Evolutionary conservation across 768 basidiomycete species (phyloP).

Genomic region (Mycena indigotica): DNA sequence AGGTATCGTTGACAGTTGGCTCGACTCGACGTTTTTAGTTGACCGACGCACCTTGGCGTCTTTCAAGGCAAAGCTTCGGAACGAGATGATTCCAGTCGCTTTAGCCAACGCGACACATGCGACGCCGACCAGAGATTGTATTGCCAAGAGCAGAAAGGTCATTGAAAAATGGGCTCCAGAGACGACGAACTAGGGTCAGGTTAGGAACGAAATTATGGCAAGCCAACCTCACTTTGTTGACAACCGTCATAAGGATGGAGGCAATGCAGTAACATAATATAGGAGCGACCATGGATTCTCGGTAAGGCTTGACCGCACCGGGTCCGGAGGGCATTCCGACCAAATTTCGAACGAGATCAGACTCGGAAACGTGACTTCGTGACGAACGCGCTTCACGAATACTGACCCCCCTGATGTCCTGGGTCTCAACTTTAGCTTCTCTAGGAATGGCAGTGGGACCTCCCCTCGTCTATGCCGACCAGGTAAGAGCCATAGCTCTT

Average conservation of each 20-base stretch:
- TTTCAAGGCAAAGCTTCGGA: slow-evolving; percentile 77
- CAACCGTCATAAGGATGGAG: slow-evolving; percentile 94
- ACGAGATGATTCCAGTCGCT: slow-evolving; percentile 74
- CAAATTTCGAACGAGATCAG: no score
- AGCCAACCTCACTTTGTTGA: slow-evolving; percentile 79
- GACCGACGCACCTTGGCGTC: slow-evolving; percentile 53
- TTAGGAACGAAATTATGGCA: neutral
- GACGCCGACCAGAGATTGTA: slow-evolving; percentile 89
- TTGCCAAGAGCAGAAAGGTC: slow-evolving; percentile 92
- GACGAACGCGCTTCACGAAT: no score
- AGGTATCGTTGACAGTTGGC: neutral
- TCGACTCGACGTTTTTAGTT: neutral
- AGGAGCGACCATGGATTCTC: slow-evolving; percentile 59
- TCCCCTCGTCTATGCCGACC: slow-evolving; percentile 50
- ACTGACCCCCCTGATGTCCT: no score
- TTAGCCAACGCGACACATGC: slow-evolving; percentile 75
- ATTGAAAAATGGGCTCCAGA: slow-evolving; percentile 93
- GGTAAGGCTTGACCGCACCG: slow-evolving; percentile 26
- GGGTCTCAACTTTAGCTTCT: slow-evolving; percentile 71
- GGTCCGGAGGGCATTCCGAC: no score
- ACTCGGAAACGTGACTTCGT: no score
- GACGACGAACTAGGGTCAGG: slow-evolving; percentile 75
- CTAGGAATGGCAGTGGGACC: slow-evolving; percentile 85
- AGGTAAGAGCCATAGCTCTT: no score
- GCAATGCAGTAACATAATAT: slow-evolving; percentile 89